These are phyloP conservation scores for Mycena albidolilacea DNA, from an alignment of 768 basidiomycete species.

Conservation along the genomic window DNA sequence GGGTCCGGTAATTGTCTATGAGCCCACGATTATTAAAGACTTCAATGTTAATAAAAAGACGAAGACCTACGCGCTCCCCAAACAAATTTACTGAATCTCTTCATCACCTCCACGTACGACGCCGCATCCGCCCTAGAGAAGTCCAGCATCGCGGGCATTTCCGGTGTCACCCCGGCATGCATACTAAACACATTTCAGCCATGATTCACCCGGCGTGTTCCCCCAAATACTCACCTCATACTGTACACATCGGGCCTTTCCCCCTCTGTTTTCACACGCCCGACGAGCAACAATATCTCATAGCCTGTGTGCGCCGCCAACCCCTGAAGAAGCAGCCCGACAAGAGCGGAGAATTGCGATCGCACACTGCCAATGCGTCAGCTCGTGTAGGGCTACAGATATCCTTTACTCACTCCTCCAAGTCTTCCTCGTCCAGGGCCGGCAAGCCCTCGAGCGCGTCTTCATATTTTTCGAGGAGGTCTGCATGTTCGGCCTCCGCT, in stretches of 20 bases:
- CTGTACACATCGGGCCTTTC: not conserved
- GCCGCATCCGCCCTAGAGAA: not conserved
- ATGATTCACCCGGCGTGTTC: not conserved
- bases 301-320: not conserved
- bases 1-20: too few species aligned
- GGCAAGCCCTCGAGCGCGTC: too few species aligned
- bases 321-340: not conserved
- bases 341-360: not conserved
- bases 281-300: not conserved
- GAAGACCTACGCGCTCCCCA: not conserved
- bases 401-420: not conserved
- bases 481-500: too few species aligned
- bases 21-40: too few species aligned
- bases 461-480: too few species aligned
- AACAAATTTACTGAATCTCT: not conserved
- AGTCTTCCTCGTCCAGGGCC: not conserved
- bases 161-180: not conserved
- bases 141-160: not conserved
- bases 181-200: not conserved
- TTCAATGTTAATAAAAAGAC: too few species aligned
- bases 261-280: not conserved
- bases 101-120: not conserved
- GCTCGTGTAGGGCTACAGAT: not conserved
- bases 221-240: not conserved
- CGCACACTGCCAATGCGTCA: not conserved